Conservation (phyloP, 2,329 filamentous ascomycete genomes). For the Aspergillus sp. region DNA sequence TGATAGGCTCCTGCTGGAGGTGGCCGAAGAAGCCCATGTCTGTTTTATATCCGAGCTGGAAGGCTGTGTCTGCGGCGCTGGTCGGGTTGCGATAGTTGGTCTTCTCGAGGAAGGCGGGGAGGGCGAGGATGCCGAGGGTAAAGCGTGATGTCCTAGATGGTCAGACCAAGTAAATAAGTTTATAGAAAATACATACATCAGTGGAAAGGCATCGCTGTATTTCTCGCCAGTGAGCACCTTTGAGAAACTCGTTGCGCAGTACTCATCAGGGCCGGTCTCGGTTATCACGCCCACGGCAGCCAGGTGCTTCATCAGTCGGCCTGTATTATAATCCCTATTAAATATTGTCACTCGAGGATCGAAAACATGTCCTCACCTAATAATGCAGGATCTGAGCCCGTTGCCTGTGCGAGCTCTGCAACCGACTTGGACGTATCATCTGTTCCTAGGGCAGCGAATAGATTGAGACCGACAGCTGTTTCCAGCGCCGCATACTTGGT, state of each 20-base stretch:
- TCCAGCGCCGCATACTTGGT: slow-evolving; percentile 25
- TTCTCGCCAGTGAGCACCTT: slow-evolving; percentile 25
- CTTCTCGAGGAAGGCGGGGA: slow-evolving; percentile 28
- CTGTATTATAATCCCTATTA: neutral
- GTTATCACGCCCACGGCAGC: slow-evolving; percentile 34
- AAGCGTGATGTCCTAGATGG: slow-evolving; percentile 25
- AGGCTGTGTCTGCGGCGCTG: slow-evolving; percentile 23
- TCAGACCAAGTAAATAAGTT: neutral
- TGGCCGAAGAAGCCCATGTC: slow-evolving; percentile 29
- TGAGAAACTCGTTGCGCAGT: slow-evolving; percentile 33
- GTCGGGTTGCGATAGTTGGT: slow-evolving; percentile 28
- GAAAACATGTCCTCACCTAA: neutral
- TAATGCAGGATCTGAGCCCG: slow-evolving; percentile 18
- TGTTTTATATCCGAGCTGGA: slow-evolving; percentile 29
- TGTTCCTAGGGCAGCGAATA: slow-evolving; percentile 22
- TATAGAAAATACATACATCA: slow-evolving; percentile 22
- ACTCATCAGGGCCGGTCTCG: slow-evolving; percentile 34
- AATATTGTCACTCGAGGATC: too few species aligned
- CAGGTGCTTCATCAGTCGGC: slow-evolving; percentile 36
- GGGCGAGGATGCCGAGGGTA: slow-evolving; percentile 22
- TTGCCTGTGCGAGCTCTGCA: slow-evolving; percentile 20
- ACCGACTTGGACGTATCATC: slow-evolving; percentile 23
- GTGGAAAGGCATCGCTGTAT: slow-evolving; percentile 25
- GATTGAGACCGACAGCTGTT: slow-evolving; percentile 19
- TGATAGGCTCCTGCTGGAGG: slow-evolving; percentile 20